Percentiles rank a stretch among this genome's conserved stretches.
These are phyloP conservation scores for Leucogyrophana mollusca DNA, from an alignment of 768 basidiomycete species.

Conservation along the genomic window DNA sequence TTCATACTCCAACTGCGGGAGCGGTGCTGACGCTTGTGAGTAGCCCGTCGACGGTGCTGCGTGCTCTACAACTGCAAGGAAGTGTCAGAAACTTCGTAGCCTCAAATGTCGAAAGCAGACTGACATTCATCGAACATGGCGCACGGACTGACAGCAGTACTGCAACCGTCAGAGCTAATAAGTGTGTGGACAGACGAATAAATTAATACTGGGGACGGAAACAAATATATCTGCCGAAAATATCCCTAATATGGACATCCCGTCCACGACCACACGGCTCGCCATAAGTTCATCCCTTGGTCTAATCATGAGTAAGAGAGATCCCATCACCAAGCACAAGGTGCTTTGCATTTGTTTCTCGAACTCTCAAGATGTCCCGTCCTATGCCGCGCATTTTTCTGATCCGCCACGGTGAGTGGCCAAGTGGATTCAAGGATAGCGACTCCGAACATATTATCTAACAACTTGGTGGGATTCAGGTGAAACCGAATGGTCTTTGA, in stretches of 20 bases:
- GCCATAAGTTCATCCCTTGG: neutral
- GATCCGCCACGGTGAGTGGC: slow-evolving; percentile 66
- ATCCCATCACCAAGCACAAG: too few species aligned
- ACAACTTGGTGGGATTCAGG: slow-evolving; percentile 38
- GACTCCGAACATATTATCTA: too few species aligned
- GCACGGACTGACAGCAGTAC: too few species aligned
- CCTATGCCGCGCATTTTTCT: slow-evolving; percentile 77
- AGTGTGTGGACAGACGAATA: too few species aligned
- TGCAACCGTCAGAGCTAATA: too few species aligned
- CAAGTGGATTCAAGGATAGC: neutral
- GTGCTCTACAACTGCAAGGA: slow-evolving; percentile 79
- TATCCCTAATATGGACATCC: too few species aligned
- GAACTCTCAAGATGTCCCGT: slow-evolving; percentile 28
- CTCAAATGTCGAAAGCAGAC: slow-evolving; percentile 23
- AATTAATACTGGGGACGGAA: too few species aligned
- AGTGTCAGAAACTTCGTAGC: slow-evolving; percentile 3
- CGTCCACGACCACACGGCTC: neutral
- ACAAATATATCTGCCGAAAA: too few species aligned
- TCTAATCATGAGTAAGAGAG: too few species aligned
- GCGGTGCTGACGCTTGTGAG: slow-evolving; percentile 32
- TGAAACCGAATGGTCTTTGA: slow-evolving; percentile 93
- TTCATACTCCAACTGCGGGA: slow-evolving; percentile 74
- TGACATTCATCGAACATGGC: slow-evolving; percentile 69
- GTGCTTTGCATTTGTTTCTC: too few species aligned
- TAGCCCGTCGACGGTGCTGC: slow-evolving; percentile 48